Percentiles rank a stretch among this genome's conserved stretches.
Conservation (phyloP, 345 rosid genomes). For the rapeseed (Brassica napus) region DNA sequence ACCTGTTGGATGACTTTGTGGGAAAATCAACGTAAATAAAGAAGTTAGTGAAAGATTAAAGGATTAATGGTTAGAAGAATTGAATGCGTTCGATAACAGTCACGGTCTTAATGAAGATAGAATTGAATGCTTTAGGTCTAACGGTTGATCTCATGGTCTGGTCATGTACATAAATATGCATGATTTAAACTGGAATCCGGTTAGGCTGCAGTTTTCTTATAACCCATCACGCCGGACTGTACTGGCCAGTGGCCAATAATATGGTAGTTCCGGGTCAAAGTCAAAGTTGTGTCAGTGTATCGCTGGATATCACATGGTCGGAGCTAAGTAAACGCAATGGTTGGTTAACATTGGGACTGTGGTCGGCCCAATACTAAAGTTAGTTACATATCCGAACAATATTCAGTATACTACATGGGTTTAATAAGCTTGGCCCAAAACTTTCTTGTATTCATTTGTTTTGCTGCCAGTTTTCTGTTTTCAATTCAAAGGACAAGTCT, state of each 20-base stretch:
- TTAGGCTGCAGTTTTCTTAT: not conserved
- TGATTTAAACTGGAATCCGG: conserved; percentile 18
- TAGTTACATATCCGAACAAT: too few relatives aligned
- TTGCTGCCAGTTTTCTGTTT: not conserved
- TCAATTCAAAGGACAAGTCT: not conserved
- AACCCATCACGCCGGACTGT: not conserved
- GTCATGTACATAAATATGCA: not conserved
- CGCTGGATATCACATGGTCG: conserved; percentile 16
- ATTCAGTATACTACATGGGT: too few relatives aligned
- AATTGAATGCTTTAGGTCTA: conserved; percentile 30
- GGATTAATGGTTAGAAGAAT: not conserved
- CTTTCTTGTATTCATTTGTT: too few relatives aligned
- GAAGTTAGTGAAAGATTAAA: conserved; percentile 10
- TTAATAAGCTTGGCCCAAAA: too few relatives aligned
- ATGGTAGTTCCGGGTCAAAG: not conserved
- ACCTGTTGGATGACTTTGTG: conserved; percentile 1
- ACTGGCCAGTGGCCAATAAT: not conserved
- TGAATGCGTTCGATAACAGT: conserved; percentile 13
- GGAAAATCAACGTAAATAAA: conserved; percentile 17
- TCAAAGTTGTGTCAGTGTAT: conserved; percentile 1
- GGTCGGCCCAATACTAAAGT: too few relatives aligned
- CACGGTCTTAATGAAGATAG: conserved; percentile 2
- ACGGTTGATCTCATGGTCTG: not conserved
- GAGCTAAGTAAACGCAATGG: not conserved
- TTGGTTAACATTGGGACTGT: too few relatives aligned